Percentiles rank a stretch among this genome's conserved stretches.
phyloP scores from a whole-genome alignment of 345 rosid genomes.

The Tarenaya hassleriana region DNA sequence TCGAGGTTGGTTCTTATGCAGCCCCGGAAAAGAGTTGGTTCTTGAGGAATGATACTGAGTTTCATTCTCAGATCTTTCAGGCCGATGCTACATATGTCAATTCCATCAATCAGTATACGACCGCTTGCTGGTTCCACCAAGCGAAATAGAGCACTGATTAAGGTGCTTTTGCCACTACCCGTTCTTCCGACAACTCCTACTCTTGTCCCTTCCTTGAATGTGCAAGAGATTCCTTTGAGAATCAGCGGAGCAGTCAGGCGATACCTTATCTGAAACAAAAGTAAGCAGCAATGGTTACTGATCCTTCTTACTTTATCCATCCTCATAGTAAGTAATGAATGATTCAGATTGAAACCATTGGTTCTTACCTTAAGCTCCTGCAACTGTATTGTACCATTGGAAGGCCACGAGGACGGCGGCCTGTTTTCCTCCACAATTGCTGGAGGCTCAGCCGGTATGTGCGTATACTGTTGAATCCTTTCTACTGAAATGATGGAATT shows the following conservation, averaged over 20 bases:
- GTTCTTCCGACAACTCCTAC: constrained; percentile 91
- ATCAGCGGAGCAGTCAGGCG: constrained; percentile 62
- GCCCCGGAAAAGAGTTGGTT: constrained; percentile 80
- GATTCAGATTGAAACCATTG: no score
- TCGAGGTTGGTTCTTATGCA: constrained; percentile 76
- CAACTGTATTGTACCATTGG: constrained; percentile 56
- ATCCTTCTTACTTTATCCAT: no score
- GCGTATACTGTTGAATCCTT: constrained; percentile 69
- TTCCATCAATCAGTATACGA: constrained; percentile 58
- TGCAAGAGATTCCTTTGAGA: constrained; percentile 70
- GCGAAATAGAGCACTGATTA: constrained; percentile 81
- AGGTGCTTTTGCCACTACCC: constrained; percentile 85
- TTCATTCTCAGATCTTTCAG: constrained; percentile 76
- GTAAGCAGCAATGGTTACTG: no score
- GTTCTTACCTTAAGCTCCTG: constrained; percentile 50
- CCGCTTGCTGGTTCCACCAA: constrained; percentile 81
- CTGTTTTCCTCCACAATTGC: constrained; percentile 51
- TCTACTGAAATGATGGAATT: constrained; percentile 68
- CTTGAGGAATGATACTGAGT: constrained; percentile 97
- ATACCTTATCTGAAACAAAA: constrained; percentile 46
- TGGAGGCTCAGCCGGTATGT: constrained; percentile 52
- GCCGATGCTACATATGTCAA: constrained; percentile 72
- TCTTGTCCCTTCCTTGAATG: constrained; percentile 62
- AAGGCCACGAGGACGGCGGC: constrained; percentile 66
- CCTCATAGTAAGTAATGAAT: constrained; percentile 1